Conservation (phyloP, 2,329 filamentous ascomycete genomes). For the Calonectria leucothoes region DNA sequence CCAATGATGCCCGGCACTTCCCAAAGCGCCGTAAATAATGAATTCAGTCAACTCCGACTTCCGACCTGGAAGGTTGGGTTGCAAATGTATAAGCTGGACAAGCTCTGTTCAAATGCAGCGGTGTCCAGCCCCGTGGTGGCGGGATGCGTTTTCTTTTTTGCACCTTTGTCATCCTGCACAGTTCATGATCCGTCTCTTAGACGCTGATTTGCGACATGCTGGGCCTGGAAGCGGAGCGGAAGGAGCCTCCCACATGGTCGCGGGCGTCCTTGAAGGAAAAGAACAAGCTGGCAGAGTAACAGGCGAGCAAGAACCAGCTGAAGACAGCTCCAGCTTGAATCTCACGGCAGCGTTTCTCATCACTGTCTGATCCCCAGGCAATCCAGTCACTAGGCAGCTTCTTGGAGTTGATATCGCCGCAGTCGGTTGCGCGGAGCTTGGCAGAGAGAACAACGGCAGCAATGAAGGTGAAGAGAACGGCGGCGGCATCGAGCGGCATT, state of each 20-base stretch:
- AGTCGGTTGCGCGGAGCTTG: constrained; percentile 76
- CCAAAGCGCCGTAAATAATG: constrained; percentile 5
- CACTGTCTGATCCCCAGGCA: constrained; percentile 70
- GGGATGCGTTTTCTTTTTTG: neutral
- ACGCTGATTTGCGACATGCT: constrained; percentile 69
- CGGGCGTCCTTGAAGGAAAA: constrained; percentile 67
- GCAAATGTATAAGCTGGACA: constrained; percentile 1
- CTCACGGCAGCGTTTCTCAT: constrained; percentile 76
- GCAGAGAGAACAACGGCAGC: constrained; percentile 77
- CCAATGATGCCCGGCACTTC: constrained; percentile 4
- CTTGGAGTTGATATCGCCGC: constrained; percentile 60
- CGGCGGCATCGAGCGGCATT: constrained; percentile 67
- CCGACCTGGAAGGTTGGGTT: neutral
- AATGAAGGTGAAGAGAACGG: constrained; percentile 77
- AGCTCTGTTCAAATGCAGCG: neutral
- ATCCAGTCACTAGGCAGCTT: constrained; percentile 62
- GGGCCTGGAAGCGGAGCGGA: constrained; percentile 55
- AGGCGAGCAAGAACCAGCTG: constrained; percentile 81
- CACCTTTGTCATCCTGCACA: neutral
- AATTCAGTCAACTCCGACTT: constrained; percentile 9
- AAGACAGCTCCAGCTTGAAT: constrained; percentile 81
- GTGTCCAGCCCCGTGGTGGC: neutral
- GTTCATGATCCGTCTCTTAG: constrained; percentile 40
- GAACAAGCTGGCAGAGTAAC: constrained; percentile 68
- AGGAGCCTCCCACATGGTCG: constrained; percentile 55